These are phyloP conservation scores for Penicillium sp. DNA, from an alignment of 2,329 filamentous ascomycete genomes.

Conservation along the genomic window DNA sequence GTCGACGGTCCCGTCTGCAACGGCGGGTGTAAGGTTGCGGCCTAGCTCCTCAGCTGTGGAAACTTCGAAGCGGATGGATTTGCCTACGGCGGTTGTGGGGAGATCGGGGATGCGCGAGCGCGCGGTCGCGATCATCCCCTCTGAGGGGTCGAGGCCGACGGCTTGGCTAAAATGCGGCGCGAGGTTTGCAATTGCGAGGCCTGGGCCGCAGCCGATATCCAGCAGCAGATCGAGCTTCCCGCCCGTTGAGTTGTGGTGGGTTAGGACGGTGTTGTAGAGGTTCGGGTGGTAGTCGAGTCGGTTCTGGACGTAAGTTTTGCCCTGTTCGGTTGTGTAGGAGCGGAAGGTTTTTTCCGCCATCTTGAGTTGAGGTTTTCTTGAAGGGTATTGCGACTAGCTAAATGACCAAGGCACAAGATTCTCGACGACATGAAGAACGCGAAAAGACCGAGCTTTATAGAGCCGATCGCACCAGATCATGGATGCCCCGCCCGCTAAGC, in stretches of 20 bases:
- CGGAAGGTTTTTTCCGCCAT: constrained; percentile 25
- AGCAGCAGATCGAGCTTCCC: constrained; percentile 51
- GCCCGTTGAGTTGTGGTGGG: constrained; percentile 54
- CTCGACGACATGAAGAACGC: neutral
- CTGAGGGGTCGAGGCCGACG: constrained; percentile 58
- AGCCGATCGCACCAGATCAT: neutral
- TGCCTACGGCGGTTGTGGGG: constrained; percentile 28
- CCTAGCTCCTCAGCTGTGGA: constrained; percentile 49
- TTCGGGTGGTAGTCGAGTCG: constrained; percentile 53
- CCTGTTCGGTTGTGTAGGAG: constrained; percentile 29
- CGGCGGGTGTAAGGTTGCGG: neutral
- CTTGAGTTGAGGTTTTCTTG: neutral
- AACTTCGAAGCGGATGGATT: constrained; percentile 49
- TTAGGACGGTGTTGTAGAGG: constrained; percentile 55
- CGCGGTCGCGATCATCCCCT: constrained; percentile 60
- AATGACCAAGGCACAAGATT: neutral
- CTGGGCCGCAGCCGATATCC: constrained; percentile 64
- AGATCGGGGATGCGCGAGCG: constrained; percentile 36
- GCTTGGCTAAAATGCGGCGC: constrained; percentile 52
- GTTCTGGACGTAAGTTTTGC: constrained; percentile 48
- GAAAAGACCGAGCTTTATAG: neutral
- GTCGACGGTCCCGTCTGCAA: constrained; percentile 7
- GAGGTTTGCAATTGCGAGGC: constrained; percentile 53
- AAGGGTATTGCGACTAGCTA: neutral
- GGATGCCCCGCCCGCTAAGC: neutral